These are phyloP conservation scores for Pseudogymnoascus sp. DNA, from an alignment of 2,329 filamentous ascomycete species.

Conservation along the genomic window DNA sequence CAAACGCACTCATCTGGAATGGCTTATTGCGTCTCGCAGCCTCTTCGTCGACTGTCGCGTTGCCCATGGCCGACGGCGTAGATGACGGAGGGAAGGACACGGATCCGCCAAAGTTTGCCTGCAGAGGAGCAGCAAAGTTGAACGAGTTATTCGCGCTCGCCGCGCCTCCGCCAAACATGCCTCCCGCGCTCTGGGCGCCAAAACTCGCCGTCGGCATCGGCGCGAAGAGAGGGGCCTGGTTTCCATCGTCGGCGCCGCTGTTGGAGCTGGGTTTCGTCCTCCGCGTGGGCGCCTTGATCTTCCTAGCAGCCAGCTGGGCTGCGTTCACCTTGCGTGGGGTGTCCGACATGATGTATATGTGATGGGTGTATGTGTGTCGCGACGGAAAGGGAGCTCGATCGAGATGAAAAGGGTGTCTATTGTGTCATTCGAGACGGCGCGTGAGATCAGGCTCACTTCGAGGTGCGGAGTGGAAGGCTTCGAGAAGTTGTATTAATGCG, in stretches of 20 bases:
- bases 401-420: neutral
- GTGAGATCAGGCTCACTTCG: constrained; percentile 2
- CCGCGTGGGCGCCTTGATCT: constrained; percentile 22
- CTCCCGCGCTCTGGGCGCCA: constrained; percentile 13
- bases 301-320: constrained; percentile 27
- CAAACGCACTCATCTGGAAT: constrained; percentile 6
- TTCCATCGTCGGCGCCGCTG: constrained; percentile 6
- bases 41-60: constrained; percentile 11
- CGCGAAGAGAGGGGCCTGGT: constrained; percentile 12
- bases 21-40: constrained; percentile 11
- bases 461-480: neutral
- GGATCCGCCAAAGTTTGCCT: constrained; percentile 10
- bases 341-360: neutral
- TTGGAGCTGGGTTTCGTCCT: constrained; percentile 7
- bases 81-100: constrained; percentile 12
- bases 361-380: neutral
- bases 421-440: neutral
- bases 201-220: constrained; percentile 12
- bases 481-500: neutral
- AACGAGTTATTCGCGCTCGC: constrained; percentile 20
- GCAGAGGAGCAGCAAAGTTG: constrained; percentile 20
- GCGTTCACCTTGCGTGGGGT: constrained; percentile 19
- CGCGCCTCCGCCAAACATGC: constrained; percentile 25
- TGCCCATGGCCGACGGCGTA: neutral
- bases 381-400: neutral